Evolutionary conservation across 2,329 filamentous ascomycete genomes (phyloP).

Genomic region (Seiridium unicorne): DNA sequence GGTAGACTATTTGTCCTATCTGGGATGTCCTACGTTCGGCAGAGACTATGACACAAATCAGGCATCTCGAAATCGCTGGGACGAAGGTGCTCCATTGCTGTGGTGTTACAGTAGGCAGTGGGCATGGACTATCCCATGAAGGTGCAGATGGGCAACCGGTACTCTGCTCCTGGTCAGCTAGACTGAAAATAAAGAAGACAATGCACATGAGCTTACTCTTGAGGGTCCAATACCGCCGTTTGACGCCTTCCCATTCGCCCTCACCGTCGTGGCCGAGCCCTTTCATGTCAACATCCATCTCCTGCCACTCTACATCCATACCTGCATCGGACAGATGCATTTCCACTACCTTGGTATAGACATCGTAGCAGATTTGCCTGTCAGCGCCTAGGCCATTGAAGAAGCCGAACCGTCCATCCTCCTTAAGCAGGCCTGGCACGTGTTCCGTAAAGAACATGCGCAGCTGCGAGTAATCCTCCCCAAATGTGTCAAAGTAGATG

Average conservation of each 20-base stretch:
- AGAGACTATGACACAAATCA: neutral
- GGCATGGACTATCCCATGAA: conserved; percentile 59
- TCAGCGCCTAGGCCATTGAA: conserved; percentile 93
- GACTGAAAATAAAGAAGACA: neutral
- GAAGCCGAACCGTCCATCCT: conserved; percentile 75
- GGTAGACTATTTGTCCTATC: neutral
- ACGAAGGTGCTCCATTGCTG: neutral
- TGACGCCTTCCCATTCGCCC: conserved; percentile 85
- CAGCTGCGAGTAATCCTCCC: conserved; percentile 85
- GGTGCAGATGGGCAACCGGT: conserved; percentile 71
- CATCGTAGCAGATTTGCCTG: conserved; percentile 89
- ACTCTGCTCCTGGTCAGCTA: conserved; percentile 48
- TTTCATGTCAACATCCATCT: conserved; percentile 68
- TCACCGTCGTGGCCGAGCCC: conserved; percentile 63
- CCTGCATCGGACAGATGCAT: conserved; percentile 88
- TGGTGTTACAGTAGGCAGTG: neutral
- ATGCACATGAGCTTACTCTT: conserved; percentile 51
- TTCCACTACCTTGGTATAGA: conserved; percentile 89
- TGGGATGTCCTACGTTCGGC: neutral
- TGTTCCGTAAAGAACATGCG: conserved; percentile 85
- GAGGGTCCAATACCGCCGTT: conserved; percentile 86
- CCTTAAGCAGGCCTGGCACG: conserved; percentile 75
- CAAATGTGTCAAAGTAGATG: conserved; percentile 98
- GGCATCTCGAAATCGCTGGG: neutral
- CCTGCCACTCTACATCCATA: conserved; percentile 84